phyloP scores from a whole-genome alignment of 1,139 yeast genomes.

The Geotrichum cucujoidarum region DNA sequence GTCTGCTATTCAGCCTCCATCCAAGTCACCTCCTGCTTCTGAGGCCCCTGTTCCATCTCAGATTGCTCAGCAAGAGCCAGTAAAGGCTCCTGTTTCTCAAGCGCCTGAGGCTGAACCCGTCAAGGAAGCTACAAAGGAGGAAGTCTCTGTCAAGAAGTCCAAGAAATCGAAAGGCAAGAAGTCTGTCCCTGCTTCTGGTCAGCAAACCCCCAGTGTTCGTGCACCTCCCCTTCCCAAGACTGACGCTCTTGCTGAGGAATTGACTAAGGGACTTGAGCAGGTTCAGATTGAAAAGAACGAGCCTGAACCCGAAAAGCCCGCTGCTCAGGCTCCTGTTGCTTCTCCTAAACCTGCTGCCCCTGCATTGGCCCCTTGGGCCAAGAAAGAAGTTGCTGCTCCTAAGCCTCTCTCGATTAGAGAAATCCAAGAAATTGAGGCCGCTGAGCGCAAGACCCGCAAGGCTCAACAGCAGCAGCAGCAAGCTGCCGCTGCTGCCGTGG shows the following conservation, averaged over 20 bases:
- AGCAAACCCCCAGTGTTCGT: conserved; percentile 13
- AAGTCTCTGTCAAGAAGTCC: conserved; percentile 10
- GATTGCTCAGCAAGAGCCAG: background rate
- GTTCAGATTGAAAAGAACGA: conserved; percentile 12
- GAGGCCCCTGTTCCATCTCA: background rate
- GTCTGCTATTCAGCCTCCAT: conserved; percentile 19
- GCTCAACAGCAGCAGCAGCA: conserved; percentile 33
- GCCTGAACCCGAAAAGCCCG: background rate
- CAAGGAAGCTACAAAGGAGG: conserved; percentile 7
- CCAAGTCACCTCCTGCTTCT: conserved; percentile 9
- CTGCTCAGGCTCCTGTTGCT: conserved; percentile 9
- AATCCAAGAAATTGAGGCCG: conserved; percentile 65
- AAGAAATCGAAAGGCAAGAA: conserved; percentile 11
- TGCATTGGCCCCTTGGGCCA: conserved; percentile 45
- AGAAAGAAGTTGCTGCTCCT: conserved; percentile 35
- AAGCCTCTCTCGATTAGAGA: conserved; percentile 59
- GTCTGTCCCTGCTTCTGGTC: conserved; percentile 14
- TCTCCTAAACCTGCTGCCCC: conserved; percentile 19
- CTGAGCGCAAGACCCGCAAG: conserved; percentile 34
- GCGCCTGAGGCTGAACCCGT: background rate
- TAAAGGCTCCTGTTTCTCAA: background rate
- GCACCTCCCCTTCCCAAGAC: conserved; percentile 12
- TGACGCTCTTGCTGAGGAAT: conserved; percentile 18
- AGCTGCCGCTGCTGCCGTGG: conserved; percentile 33
- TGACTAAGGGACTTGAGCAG: conserved; percentile 14